Base-by-base conservation (phyloP, 495 filamentous ascomycete species). In the Tuber borchii region DNA sequence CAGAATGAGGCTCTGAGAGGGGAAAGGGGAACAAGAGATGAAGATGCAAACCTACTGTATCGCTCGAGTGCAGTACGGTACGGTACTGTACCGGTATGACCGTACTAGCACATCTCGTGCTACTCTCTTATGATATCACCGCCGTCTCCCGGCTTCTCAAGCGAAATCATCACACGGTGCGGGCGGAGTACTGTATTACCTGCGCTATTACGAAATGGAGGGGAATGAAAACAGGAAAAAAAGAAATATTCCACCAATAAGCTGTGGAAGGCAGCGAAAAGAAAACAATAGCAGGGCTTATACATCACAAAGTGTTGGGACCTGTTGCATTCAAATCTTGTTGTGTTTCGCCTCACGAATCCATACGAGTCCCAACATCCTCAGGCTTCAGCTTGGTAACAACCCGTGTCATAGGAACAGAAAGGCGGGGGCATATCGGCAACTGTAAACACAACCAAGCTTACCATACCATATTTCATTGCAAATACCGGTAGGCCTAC, bases 181-280 rank as follows among this genome's bases (percentile, higher is more conserved):
- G n/a, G 51, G 51, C n/a, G 12, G 51, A 12, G 22, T 48, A 7
- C 45, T 48, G 45, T 26, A 26, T 16, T 51, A 22, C 48, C 48
- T 56, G 22, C 48, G n/a, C 48, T 16, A 65, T 65, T 65, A 65
- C 56, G n/a, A 65, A 65, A 65, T 65, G n/a, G 56, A 65, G 10
- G n/a, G 56, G 31, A 6, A 6, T 65, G 31, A 65, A 14, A 2
- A 10, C 12, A 12, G 14, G 56, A 9, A 65, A 65, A 65, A 65
- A 31, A n/a, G 56, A 65, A 65, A 65, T 17, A 65, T 65, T 31
- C 56, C 20, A 31, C 56, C 56, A 65, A 65, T 31, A n/a, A 17
- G 56, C 16, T 65, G n/a, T 16, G 12, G n/a, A 31, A 5, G n/a
- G 14, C 56, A 65, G 26, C 4, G 56, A 65, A 65, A 65, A 65